Percentiles rank a stretch among this genome's conserved stretches.
Conservation (phyloP, 768 basidiomycete genomes). For the Mycena polygramma region DNA sequence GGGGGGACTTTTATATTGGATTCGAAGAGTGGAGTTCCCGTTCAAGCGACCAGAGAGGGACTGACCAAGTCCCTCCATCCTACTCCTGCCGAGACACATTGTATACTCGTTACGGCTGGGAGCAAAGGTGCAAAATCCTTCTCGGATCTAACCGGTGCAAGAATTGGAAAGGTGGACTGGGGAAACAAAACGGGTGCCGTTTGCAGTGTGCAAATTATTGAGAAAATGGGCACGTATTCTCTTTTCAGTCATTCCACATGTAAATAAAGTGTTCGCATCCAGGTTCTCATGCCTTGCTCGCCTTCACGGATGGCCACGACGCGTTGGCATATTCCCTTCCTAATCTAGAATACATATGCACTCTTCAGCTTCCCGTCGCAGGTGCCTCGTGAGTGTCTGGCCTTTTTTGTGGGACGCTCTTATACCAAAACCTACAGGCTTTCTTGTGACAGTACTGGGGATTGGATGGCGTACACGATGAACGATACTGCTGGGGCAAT, state of each 20-base stretch:
- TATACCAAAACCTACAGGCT: constrained; percentile 46
- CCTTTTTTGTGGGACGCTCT: constrained; percentile 27
- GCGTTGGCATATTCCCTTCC: constrained; percentile 74
- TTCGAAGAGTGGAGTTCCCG: constrained; percentile 59
- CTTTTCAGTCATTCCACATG: constrained; percentile 9
- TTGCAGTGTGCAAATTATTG: constrained; percentile 66
- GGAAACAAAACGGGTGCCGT: constrained; percentile 64
- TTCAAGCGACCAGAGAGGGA: constrained; percentile 47
- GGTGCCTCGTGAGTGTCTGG: constrained; percentile 49
- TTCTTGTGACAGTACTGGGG: constrained; percentile 64
- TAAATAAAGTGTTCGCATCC: not conserved
- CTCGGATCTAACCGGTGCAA: constrained; percentile 73
- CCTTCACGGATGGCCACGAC: constrained; percentile 64
- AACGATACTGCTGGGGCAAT: constrained; percentile 51
- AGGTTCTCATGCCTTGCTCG: constrained; percentile 69
- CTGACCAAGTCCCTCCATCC: constrained; percentile 53
- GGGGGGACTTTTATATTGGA: constrained; percentile 68
- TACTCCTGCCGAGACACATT: constrained; percentile 41
- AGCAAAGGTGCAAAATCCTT: constrained; percentile 69
- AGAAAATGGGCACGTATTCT: constrained; percentile 66
- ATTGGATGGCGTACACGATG: constrained; percentile 63
- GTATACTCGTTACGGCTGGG: constrained; percentile 64
- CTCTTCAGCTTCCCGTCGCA: constrained; percentile 52
- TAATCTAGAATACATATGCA: constrained; percentile 68
- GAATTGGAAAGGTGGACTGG: constrained; percentile 78